These are phyloP conservation scores for Serpula lacrymans DNA, from an alignment of 768 basidiomycete species.

Conservation along the genomic window DNA sequence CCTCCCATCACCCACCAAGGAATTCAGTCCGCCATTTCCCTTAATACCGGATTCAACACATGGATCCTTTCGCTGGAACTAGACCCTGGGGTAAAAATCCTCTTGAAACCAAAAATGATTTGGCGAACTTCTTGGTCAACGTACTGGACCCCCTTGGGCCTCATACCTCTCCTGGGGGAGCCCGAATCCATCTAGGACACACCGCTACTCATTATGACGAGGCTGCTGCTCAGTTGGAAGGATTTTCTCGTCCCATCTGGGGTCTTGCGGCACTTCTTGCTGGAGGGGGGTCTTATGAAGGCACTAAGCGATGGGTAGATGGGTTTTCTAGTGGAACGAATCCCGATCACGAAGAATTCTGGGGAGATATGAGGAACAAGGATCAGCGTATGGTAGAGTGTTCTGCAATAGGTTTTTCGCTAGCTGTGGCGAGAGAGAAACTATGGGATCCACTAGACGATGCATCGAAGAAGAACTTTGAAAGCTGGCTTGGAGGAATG, in stretches of 20 bases:
- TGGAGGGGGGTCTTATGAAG: conserved; percentile 59
- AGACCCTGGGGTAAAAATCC: conserved; percentile 57
- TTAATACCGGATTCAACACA: too few relatives aligned
- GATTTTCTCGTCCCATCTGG: conserved; percentile 77
- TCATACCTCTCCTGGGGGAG: conserved; percentile 72
- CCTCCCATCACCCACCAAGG: too few relatives aligned
- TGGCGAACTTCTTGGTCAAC: conserved; percentile 49
- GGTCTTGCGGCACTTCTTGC: conserved; percentile 63
- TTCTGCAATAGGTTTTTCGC: conserved; percentile 69
- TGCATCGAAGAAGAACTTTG: conserved; percentile 53
- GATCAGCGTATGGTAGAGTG: conserved; percentile 85
- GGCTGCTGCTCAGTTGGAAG: conserved; percentile 68
- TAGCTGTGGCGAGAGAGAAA: conserved; percentile 61
- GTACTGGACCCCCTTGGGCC: conserved; percentile 64
- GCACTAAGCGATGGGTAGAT: conserved; percentile 57
- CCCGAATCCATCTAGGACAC: conserved; percentile 65
- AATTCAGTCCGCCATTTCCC: too few relatives aligned
- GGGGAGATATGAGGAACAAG: conserved; percentile 71
- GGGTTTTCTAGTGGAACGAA: conserved; percentile 71
- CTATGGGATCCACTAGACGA: conserved; percentile 60
- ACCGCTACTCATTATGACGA: conserved; percentile 74
- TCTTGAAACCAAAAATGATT: conserved; percentile 56
- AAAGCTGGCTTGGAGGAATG: conserved; percentile 69
- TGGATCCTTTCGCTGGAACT: conserved; percentile 31
- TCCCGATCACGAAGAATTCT: conserved; percentile 64